Evolutionary conservation across 164 flowering plant genomes (phyloP).

Genomic region (Akebia trifoliata): DNA sequence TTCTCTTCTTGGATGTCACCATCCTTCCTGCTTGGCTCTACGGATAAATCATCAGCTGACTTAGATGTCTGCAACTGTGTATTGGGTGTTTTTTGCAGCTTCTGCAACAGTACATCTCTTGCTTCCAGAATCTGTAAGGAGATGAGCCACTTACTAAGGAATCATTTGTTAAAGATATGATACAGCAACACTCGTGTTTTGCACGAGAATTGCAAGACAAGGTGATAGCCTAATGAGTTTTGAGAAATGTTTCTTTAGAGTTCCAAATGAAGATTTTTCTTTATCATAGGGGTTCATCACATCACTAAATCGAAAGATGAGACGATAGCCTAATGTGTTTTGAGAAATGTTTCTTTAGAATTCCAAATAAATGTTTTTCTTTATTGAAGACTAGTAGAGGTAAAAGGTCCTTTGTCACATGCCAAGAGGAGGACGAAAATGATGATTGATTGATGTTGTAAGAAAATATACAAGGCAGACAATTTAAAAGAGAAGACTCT

Average conservation of each 20-base stretch:
- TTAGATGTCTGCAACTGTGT: slow-evolving; percentile 9
- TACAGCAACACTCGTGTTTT: neutral
- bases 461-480: no score
- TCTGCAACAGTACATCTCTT: slow-evolving; percentile 39
- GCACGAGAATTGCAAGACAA: neutral
- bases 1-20: slow-evolving; percentile 14
- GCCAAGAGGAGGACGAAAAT: no score
- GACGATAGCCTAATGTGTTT: no score
- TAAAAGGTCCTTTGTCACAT: no score
- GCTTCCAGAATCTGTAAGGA: slow-evolving; percentile 43
- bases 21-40: slow-evolving; percentile 14
- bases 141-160: neutral
- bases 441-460: no score
- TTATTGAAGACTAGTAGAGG: no score
- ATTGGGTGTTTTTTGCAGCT: slow-evolving; percentile 27
- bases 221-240: neutral
- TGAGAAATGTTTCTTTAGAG: neutral
- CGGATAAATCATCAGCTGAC: slow-evolving; percentile 6
- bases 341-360: no score
- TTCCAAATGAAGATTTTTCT: neutral
- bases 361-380: no score
- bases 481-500: no score
- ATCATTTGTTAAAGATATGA: neutral
- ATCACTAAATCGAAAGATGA: no score
- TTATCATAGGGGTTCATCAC: no score